phyloP scores from a whole-genome alignment of 2,329 filamentous ascomycete genomes.

The Penicillium psychrosexuale region DNA sequence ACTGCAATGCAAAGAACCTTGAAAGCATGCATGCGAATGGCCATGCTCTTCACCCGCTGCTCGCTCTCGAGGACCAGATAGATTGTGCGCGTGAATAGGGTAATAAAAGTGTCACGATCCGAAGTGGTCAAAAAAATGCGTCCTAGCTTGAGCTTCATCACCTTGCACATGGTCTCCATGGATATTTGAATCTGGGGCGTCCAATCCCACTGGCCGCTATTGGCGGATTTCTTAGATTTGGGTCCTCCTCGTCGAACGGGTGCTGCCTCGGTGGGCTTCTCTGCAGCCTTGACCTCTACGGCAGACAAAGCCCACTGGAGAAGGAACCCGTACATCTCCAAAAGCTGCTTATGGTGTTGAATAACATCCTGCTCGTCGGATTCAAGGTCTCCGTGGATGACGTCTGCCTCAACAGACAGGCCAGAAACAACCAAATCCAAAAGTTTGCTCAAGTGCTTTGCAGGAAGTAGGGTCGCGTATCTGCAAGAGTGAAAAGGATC shows the following conservation, averaged over 20 bases:
- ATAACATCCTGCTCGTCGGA: conserved; percentile 86
- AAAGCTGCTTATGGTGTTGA: conserved; percentile 80
- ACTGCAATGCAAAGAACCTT: conserved; percentile 94
- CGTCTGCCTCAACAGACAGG: conserved; percentile 78
- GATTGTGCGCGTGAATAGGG: conserved; percentile 84
- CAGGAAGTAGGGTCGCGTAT: conserved; percentile 74
- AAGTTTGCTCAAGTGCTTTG: conserved; percentile 83
- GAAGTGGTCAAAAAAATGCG: conserved; percentile 96
- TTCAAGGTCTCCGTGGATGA: conserved; percentile 80
- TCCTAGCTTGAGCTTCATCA: conserved; percentile 84
- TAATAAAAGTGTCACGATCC: conserved; percentile 91
- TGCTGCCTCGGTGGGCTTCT: conserved; percentile 74
- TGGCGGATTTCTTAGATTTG: conserved; percentile 69
- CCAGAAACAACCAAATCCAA: conserved; percentile 87
- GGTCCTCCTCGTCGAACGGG: conserved; percentile 70
- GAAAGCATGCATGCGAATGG: conserved; percentile 94
- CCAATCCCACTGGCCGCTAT: conserved; percentile 84
- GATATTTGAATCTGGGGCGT: conserved; percentile 81
- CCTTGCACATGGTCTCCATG: conserved; percentile 92
- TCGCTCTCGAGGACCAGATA: conserved; percentile 95
- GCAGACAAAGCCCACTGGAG: conserved; percentile 92
- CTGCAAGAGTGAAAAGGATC: conserved; percentile 65
- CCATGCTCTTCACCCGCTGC: conserved; percentile 79
- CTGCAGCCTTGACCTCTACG: conserved; percentile 89
- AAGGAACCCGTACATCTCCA: conserved; percentile 92